Base-by-base conservation (phyloP, 495 filamentous ascomycete genomes). In the Trichoderma erinaceum region DNA sequence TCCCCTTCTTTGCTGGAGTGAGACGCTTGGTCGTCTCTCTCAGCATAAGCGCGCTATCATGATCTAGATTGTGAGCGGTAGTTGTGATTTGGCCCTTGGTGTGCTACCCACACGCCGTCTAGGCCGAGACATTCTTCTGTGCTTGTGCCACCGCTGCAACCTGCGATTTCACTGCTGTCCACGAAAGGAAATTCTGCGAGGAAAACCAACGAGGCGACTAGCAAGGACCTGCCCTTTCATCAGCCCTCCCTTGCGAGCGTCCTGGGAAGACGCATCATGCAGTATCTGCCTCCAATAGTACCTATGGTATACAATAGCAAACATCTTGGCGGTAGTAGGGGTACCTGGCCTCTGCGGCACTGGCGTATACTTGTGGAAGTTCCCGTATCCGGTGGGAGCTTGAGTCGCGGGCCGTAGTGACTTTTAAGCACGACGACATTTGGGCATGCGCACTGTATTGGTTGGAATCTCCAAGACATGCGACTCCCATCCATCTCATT, bases 281-380 rank as follows among this genome's bases (percentile, higher is more conserved):
- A 1, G 43, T 11, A 12, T 11, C 16, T 6, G 2, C 10, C 16
- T 12, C 43, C 7, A 44, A 16, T 44, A 44, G 43, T 44, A 6
- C 11, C 16, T 12, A 1, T 6, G 16, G 43, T n/a, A 50, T n/a
- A n/a, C n/a, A n/a, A n/a, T 29, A 29, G 29, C 29, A 29, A 29
- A 29, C 29, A 29, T 29, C 29, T 29, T 10, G 48, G 48, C 29
- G 56, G 56, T 25, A 0, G 25, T 32, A 61, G 25, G 56, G 27
- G 56, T 61, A 61, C 56, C 56, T 61, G 25, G 56, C 10, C 29
- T 32, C 56, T 21, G 56, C 56, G 29, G 56, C 25, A 32, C 56
- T 29, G 56, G 11, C 25, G 56, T 23, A 61, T 29, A 21, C 56
- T 11, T 15, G 4, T 11, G 25, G 25, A 61, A 13, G 56, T 61